Evolutionary conservation across 139 green algal species (phyloP).

Genomic region (Coelastrella sp.): DNA sequence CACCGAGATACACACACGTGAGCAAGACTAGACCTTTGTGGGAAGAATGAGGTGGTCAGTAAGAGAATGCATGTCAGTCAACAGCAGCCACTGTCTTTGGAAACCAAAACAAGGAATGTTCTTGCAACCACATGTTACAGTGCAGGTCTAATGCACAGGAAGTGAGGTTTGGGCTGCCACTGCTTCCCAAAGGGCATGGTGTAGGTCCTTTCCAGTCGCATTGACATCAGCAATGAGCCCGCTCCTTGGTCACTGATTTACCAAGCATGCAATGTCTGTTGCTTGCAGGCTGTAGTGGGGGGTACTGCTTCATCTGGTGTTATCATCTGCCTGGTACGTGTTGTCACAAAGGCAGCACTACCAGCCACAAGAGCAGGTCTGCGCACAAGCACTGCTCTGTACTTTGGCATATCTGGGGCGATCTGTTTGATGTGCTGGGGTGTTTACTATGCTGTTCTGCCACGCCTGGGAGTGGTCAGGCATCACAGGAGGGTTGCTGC

Average conservation of each 20-base stretch:
- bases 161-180: too few species aligned
- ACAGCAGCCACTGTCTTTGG: neutral
- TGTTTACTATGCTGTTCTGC: conserved; percentile 61
- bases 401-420: conserved; percentile 67
- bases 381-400: conserved; percentile 59
- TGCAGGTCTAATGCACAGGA: too few species aligned
- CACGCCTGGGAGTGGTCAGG: conserved; percentile 50
- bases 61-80: too few species aligned
- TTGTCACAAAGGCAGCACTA: conserved; percentile 78
- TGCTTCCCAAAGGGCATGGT: too few species aligned
- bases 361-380: conserved; percentile 59
- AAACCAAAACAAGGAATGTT: too few species aligned
- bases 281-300: conserved; percentile 73
- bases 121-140: too few species aligned
- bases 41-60: too few species aligned
- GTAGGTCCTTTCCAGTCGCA: too few species aligned
- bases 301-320: conserved; percentile 80
- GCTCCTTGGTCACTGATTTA: too few species aligned
- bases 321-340: conserved; percentile 73
- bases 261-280: too few species aligned
- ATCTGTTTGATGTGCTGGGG: conserved; percentile 59
- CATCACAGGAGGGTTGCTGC: neutral
- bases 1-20: conserved; percentile 73
- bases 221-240: too few species aligned
- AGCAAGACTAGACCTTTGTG: too few species aligned